Base-by-base conservation (phyloP, 345 rosid species). In the Hirschfeldia incana region DNA sequence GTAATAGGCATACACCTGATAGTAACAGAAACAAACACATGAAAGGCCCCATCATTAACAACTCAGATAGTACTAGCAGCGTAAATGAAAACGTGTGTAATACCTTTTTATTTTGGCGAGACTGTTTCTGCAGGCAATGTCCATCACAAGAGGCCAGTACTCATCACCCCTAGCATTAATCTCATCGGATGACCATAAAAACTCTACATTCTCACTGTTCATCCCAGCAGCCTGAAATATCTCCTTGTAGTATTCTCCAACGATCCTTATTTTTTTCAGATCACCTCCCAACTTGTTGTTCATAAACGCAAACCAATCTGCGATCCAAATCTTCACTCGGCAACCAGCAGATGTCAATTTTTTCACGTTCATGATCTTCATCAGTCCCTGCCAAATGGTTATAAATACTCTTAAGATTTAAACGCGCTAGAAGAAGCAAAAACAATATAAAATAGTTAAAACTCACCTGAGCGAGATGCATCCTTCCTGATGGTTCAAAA, bases 91-190 rank as follows among this genome's bases (percentile, higher is more conserved):
- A 64, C 4, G 44, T 33, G 67, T 16, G 21, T 63, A 16, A 33
- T 33, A 64, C 67, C 27, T 5, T 15, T 64, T 64, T 33, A 64
- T 33, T 8, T 94, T 84, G 1, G 97, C 86, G 84, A 94, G 93
- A 80, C 86, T 92, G 83, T 94, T 90, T 80, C 81, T 86, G 70
- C 95, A 89, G 39, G 98, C 97, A 76, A 94, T 91, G 81, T 94
- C 98, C 97, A 94, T 89, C 10, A 94, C 98, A 77, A 91, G 85
- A 61, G 97, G 98, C 98, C 97, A 92, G 83, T 94, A 94, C 85
- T 90, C 88, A 8, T 67, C 69, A 0, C 94, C 88, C 72, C 84
- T 83, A 32, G 90, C 69, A 72, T 92, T 94, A 65, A 94, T 94
- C 85, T 92, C 97, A 3, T 90, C 92, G 0, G 98, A 94, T 11